Evolutionary conservation across 495 filamentous ascomycete genomes (phyloP), one percentile per base, ranked within the genome.

Genomic region (Barbatosphaeria neglecta): DNA sequence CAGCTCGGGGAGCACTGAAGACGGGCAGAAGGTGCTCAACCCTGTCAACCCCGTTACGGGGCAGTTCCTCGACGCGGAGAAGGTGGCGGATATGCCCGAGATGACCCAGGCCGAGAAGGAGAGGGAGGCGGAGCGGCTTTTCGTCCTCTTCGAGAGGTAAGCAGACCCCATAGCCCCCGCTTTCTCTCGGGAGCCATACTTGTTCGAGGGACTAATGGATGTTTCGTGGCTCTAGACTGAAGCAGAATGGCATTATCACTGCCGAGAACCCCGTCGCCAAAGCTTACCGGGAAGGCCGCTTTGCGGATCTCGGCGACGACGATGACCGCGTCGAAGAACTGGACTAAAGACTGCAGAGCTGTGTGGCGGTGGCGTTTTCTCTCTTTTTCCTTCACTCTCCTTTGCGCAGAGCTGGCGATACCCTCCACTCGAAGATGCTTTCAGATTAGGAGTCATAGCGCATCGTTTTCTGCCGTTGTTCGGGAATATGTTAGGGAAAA

Each of bases 31-130:
- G 41, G 49, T 57, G 0, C 63, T 93, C 37, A 98, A 98, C 55
- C 90, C 58, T 0, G 64, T 93, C 37, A 98, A 98, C 55, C 90
- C 89, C 2, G 77, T 98, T 22, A 97, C 92, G 3, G 92, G 92
- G 0, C 92, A 98, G 62, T 76, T 81, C 43, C 61, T 84, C 54
- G 81, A 86, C 47, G 74, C 72, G 20, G 90, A 93, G 61, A 72
- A 70, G 13, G 64, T 72, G 8, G 48, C 69, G 9, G 62, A 76
- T 4, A 64, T 68, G 8, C 76, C 76, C 1, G 75, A 81, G 17
- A 97, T 98, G 92, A 90, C 84, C 6, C 69, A 81, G 25, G 92
- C 86, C 49, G 90, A 98, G 72, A 95, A 84, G 63, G 87, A 95
- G 58, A 72, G 86, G 38, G 92, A 98, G 61, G 92, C 92, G 0